Evolutionary conservation across 1,284 basidiomycete genomes (phyloP).

Genomic region (Moesziomyces antarcticus): DNA sequence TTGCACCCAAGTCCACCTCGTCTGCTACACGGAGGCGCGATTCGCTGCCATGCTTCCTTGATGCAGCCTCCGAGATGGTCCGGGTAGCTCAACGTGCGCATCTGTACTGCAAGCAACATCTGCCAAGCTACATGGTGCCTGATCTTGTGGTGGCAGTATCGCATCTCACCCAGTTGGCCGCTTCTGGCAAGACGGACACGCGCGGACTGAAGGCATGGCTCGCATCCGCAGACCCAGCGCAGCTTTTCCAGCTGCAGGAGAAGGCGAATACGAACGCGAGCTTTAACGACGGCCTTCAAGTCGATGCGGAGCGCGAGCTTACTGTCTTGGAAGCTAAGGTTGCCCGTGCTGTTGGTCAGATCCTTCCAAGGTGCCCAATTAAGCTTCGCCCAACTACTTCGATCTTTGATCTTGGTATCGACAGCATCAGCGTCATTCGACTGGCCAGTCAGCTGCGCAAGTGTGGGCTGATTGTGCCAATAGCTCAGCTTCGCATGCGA

Average conservation of each 20-base stretch:
- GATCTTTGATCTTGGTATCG: slow-evolving; percentile 28
- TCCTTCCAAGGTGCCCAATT: not conserved
- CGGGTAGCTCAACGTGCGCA: not conserved
- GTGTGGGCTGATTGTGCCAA: slow-evolving; percentile 4
- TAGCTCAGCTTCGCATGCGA: slow-evolving; percentile 4
- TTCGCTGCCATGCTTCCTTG: slow-evolving; percentile 1
- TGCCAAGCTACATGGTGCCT: slow-evolving; percentile 25
- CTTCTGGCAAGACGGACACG: slow-evolving; percentile 16
- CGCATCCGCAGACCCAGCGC: slow-evolving; percentile 1
- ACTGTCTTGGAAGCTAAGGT: slow-evolving; percentile 1
- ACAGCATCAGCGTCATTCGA: slow-evolving; percentile 20
- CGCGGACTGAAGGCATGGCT: slow-evolving; percentile 15
- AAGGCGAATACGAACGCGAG: not conserved
- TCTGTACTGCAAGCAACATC: slow-evolving; percentile 13
- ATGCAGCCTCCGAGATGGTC: slow-evolving; percentile 1
- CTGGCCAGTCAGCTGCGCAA: slow-evolving; percentile 12
- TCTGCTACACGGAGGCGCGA: slow-evolving; percentile 2
- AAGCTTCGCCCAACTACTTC: slow-evolving; percentile 3
- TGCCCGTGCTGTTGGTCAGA: not conserved
- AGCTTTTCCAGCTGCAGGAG: slow-evolving; percentile 9
- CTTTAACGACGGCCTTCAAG: not conserved
- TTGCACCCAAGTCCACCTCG: not conserved
- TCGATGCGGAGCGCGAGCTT: not conserved
- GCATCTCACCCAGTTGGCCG: slow-evolving; percentile 13
- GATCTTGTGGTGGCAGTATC: slow-evolving; percentile 12